Percentiles rank a stretch among this genome's conserved stretches.
These are phyloP conservation scores for Penicillium argentinense DNA, from an alignment of 495 filamentous ascomycete species.

Conservation along the genomic window DNA sequence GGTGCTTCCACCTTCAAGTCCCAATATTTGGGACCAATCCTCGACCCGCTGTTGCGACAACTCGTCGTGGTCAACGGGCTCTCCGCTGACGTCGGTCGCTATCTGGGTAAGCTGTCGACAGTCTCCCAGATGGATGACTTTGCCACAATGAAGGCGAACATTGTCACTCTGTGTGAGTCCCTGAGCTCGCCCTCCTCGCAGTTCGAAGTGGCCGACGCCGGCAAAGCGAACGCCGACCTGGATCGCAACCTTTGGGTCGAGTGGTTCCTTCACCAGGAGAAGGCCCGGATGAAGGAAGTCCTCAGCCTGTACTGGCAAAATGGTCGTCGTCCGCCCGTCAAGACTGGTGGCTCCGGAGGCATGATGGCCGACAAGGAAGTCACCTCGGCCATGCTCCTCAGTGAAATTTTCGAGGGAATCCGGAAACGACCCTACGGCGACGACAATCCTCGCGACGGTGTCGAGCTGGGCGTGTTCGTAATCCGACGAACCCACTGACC, in stretches of 20 bases:
- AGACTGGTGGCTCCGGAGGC: constrained; percentile 32
- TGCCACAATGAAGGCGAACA: constrained; percentile 49
- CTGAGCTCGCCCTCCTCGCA: constrained; percentile 43
- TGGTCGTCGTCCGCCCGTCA: constrained; percentile 41
- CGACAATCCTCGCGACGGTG: constrained; percentile 44
- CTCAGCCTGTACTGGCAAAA: constrained; percentile 60
- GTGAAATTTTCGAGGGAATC: constrained; percentile 65
- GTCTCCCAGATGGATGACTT: constrained; percentile 60
- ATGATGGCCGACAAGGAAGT: constrained; percentile 43
- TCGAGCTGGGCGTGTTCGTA: constrained; percentile 66
- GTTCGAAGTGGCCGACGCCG: constrained; percentile 53
- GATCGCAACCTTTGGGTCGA: constrained; percentile 63
- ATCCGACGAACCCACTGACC: constrained; percentile 50
- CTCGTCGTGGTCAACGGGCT: constrained; percentile 64
- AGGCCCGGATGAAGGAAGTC: constrained; percentile 59
- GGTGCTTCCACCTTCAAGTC: constrained; percentile 64
- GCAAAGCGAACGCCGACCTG: constrained; percentile 51
- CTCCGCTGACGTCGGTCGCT: constrained; percentile 57
- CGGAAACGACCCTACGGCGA: constrained; percentile 46
- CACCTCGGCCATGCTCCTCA: constrained; percentile 54
- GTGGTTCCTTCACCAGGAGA: constrained; percentile 74
- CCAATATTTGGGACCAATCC: constrained; percentile 64
- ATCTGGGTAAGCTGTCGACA: constrained; percentile 58
- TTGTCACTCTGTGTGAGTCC: constrained; percentile 47
- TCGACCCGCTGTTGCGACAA: constrained; percentile 66